Evolutionary conservation across 495 filamentous ascomycete species (phyloP), one percentile per base, ranked within the genome.

Genomic region (Massariosphaeria phaeospora): DNA sequence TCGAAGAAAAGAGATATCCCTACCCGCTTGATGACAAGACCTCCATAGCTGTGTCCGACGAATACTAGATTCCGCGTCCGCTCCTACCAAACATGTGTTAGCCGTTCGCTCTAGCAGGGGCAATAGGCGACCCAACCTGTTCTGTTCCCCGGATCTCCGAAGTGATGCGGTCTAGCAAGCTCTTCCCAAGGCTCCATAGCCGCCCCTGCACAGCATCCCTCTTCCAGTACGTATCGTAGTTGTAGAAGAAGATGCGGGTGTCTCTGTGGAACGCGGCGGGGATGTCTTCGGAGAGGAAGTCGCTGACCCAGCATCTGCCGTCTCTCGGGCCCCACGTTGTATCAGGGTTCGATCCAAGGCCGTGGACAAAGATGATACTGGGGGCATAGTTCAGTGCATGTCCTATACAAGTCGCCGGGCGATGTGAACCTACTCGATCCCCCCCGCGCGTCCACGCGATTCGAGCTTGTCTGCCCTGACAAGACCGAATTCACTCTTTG

Each of bases 161-260:
- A 18, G 25, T 23, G 5, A 48, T 48, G 20, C 18, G 29, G 30
- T 23, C 45, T 3, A 61, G 38, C 20, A 61, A 46, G 24, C 25
- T 49, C 25, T 51, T 43, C 15, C 33, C 58, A 36, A 61, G 46
- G 43, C 21, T 59, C 20, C n/a, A 25, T 12, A 59, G 53, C 45
- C 58, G 58, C 44, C 7, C 49, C 24, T 57, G 27, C 7, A 59
- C 12, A 17, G 55, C 55, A 40, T 61, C 58, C 40, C 55, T 61
- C 40, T 61, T 31, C 55, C 36, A 61, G 46, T 57, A 61, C 15
- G 54, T 59, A 42, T 61, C 54, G 43, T 61, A 61, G 54, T 61
- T 61, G 33, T 61, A 61, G 48, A 59, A 61, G 52, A 58, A 61
- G 25, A 61, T 18, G 21, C 54, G 54, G 43, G 26, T 23, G 24